Percentiles rank a stretch among this genome's conserved stretches.
These are phyloP conservation scores for Solanum tarijense DNA, from an alignment of 257 asterid genomes.

Conservation along the genomic window DNA sequence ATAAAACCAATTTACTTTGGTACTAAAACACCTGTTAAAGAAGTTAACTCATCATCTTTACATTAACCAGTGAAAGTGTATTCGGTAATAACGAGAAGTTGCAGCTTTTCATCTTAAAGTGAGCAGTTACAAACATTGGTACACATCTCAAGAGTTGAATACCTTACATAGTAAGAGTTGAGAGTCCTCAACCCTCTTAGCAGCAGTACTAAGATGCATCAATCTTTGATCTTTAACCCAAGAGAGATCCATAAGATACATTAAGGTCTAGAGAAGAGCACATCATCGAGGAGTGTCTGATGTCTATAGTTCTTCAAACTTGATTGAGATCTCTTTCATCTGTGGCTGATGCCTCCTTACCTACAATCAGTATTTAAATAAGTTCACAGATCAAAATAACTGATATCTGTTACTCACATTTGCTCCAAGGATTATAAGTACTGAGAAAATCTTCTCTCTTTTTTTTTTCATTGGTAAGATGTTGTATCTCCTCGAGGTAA, in stretches of 20 bases:
- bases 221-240: not conserved
- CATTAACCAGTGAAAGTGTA: not conserved
- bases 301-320: conserved; percentile 45
- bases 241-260: not conserved
- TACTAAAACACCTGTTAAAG: not conserved
- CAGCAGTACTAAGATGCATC: not conserved
- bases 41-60: not conserved
- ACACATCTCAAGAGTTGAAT: not conserved
- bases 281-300: conserved; percentile 7
- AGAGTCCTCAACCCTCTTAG: not conserved
- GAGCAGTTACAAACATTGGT: not conserved
- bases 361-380: conserved; percentile 17
- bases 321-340: conserved; percentile 56
- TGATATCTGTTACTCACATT: not conserved
- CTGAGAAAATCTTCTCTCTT: not conserved
- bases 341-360: conserved; percentile 75
- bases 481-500: not conserved
- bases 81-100: not conserved
- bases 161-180: not conserved
- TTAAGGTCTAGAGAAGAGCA: not conserved
- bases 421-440: not conserved
- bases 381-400: not conserved
- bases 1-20: not conserved
- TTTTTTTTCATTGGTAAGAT: not conserved
- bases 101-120: not conserved